Evolutionary conservation across 2,329 filamentous ascomycete genomes (phyloP).

Genomic region (Cladosporium phlei): DNA sequence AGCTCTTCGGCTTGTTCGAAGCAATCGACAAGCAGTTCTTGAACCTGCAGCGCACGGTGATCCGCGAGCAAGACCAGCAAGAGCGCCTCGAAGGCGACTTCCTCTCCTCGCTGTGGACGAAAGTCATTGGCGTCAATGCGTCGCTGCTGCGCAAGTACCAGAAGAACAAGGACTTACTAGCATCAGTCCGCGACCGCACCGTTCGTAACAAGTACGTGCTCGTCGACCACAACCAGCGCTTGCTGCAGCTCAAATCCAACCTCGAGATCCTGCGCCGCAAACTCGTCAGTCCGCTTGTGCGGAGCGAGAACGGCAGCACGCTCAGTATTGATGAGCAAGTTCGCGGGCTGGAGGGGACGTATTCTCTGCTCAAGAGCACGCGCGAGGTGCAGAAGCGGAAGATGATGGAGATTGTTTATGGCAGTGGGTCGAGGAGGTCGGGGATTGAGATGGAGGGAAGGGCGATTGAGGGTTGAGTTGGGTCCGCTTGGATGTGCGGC

Average conservation of each 20-base stretch:
- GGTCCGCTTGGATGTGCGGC: neutral
- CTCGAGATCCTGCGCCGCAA: constrained; percentile 80
- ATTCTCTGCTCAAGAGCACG: constrained; percentile 69
- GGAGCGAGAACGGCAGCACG: constrained; percentile 62
- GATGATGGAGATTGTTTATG: constrained; percentile 33
- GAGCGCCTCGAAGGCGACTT: constrained; percentile 76
- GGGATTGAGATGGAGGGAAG: constrained; percentile 13
- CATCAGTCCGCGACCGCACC: constrained; percentile 73
- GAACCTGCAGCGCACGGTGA: constrained; percentile 78
- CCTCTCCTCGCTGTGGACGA: constrained; percentile 79
- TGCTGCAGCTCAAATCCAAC: constrained; percentile 78
- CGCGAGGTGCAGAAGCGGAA: constrained; percentile 60
- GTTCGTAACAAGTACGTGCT: constrained; percentile 83
- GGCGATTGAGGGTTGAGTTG: constrained; percentile 9
- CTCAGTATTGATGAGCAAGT: constrained; percentile 82
- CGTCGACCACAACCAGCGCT: constrained; percentile 77
- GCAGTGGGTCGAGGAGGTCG: constrained; percentile 24
- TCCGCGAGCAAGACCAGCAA: constrained; percentile 75
- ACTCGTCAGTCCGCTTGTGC: constrained; percentile 76
- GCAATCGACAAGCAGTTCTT: constrained; percentile 85
- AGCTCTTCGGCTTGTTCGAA: constrained; percentile 85
- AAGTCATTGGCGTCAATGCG: constrained; percentile 72
- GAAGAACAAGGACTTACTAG: constrained; percentile 76
- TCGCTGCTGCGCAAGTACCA: constrained; percentile 81
- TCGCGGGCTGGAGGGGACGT: constrained; percentile 71